Evolutionary conservation across 2,329 filamentous ascomycete genomes (phyloP).

Genomic region (Hypoxylon sp.): DNA sequence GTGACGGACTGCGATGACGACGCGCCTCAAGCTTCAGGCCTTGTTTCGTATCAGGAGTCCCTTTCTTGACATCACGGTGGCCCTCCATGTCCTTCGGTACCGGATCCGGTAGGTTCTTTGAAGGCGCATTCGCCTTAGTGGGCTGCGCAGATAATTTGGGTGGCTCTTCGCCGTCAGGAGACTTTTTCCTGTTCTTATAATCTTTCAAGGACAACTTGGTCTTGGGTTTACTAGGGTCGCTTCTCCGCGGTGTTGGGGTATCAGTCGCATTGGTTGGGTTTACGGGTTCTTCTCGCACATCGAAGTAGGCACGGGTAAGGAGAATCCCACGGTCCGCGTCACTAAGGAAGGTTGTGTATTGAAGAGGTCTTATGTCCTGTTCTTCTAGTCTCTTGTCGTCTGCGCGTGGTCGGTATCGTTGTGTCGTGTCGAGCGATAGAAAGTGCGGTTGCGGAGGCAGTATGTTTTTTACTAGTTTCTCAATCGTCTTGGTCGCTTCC

Average conservation of each 20-base stretch:
- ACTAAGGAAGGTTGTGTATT: constrained; percentile 71
- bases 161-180: constrained; percentile 50
- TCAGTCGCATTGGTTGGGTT: constrained; percentile 55
- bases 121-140: constrained; percentile 46
- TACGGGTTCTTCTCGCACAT: constrained; percentile 66
- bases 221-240: constrained; percentile 61
- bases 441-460: constrained; percentile 69
- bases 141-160: constrained; percentile 46
- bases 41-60: constrained; percentile 36
- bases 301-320: constrained; percentile 70
- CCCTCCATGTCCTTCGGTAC: constrained; percentile 49
- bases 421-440: constrained; percentile 65
- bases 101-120: constrained; percentile 46
- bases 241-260: constrained; percentile 44
- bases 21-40: constrained; percentile 50
- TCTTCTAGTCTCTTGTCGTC: constrained; percentile 62
- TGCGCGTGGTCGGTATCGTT: constrained; percentile 63
- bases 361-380: constrained; percentile 65
- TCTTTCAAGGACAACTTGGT: constrained; percentile 71
- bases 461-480: constrained; percentile 67
- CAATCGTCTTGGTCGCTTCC: constrained; percentile 70
- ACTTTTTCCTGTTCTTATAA: constrained; percentile 70
- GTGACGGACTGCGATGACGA: constrained; percentile 58
- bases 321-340: constrained; percentile 72
- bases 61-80: constrained; percentile 48